Conservation (phyloP, 78 protist species). For the Dictyostelium firmibasis region DNA sequence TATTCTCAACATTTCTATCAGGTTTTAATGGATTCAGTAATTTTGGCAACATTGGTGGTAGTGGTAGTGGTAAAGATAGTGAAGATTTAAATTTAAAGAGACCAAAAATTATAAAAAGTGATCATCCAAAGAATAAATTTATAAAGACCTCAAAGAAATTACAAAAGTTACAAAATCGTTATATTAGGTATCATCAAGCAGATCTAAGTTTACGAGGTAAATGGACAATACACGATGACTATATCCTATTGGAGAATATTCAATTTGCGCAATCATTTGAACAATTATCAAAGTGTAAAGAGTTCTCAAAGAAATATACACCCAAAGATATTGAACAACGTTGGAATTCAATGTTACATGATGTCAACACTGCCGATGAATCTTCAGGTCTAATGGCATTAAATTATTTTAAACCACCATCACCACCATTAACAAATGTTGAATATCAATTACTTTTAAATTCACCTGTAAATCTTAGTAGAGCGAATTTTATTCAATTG, state of each 20-base stretch:
- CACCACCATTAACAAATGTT: not conserved
- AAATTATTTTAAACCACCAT: not conserved
- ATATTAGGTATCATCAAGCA: conserved; percentile 23
- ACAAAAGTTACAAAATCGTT: conserved; percentile 21
- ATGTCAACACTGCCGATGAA: conserved; percentile 30
- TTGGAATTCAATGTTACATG: conserved; percentile 26
- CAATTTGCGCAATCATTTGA: conserved; percentile 7
- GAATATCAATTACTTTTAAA: not conserved
- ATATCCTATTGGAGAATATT: not conserved
- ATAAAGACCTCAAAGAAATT: conserved; percentile 15
- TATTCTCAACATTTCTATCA: not conserved
- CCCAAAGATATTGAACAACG: conserved; percentile 8
- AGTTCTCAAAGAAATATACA: conserved; percentile 34
- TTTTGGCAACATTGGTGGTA: not conserved
- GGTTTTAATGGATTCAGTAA: not conserved
- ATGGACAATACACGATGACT: conserved; percentile 53
- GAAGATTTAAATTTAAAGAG: not conserved
- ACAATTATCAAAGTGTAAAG: not conserved
- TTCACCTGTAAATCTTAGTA: not conserved
- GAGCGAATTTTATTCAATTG: not conserved
- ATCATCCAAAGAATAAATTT: conserved; percentile 22
- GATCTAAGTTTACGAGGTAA: conserved; percentile 33
- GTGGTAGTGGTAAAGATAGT: not conserved
- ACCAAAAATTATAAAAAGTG: conserved; percentile 17
- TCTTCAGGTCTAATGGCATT: conserved; percentile 16